Base-by-base conservation (phyloP, 805 yeast species). In the Suhomyces tanzawaensis region DNA sequence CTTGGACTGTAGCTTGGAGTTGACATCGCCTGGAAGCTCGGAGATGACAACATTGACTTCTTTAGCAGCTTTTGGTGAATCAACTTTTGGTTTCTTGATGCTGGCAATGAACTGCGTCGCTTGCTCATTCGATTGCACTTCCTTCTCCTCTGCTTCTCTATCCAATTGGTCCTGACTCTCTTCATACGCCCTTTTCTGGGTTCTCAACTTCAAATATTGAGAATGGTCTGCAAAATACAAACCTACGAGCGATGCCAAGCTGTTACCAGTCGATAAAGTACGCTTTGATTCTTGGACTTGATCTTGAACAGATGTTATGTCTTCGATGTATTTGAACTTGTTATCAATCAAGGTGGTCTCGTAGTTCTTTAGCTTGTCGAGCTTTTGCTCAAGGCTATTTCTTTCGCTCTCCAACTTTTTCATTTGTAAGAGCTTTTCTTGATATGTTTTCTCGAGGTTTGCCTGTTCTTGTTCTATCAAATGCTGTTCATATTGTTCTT, bases 201-300 rank as follows among this genome's bases (percentile, higher is more conserved):
- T 53, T 44, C 82, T 55, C 28, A 51, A 45, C 11, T 67, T 66
- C 14, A 70, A 40, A 43, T 76, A 77, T 36, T 67, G 71, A 16
- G 69, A 51, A 41, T 71, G 75, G 39, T 72, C 66, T 2, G 55
- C 51, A 44, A 63, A 67, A 44, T 74, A 74, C 42, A 33, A n/a
- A 7, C 17, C 25, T 16, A 33, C 17, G 19, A 25, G 2, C 9
- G 19, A 11, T n/a, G 15, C 6, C n/a, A 33, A 15, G 15, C 29
- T 25, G 23, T 8, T 18, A 6, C n/a, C 12, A 19, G 14, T 23
- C 14, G 24, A 13, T 7, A 19, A 14, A 5, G 13, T 5, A 7
- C 13, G 32, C 15, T 29, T 29, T 11, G 27, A 22, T 11, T 22
- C 15, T 7, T 17, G 17, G 18, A 47, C 58, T 25, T 51, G 54